Evolutionary conservation across 768 basidiomycete species (phyloP).

Genomic region (Epithele typhae): DNA sequence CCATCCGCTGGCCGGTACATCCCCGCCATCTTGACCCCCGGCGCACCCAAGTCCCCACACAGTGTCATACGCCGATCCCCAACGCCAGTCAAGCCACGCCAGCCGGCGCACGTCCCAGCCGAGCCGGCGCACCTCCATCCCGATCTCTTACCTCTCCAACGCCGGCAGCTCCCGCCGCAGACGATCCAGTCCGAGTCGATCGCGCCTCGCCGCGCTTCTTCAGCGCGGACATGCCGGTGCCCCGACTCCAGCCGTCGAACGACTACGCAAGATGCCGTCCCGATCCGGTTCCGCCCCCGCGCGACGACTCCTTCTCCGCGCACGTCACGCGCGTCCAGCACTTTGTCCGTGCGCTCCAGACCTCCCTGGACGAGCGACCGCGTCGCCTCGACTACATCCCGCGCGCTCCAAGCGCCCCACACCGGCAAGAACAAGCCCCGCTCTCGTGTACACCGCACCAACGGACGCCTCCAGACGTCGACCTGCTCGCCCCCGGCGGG

Average conservation of each 20-base stretch:
- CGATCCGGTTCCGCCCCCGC: constrained; percentile 12
- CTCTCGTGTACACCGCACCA: constrained; percentile 25
- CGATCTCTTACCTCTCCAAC: not conserved
- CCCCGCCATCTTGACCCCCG: constrained; percentile 8
- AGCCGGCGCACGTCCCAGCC: not conserved
- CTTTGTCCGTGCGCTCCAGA: constrained; percentile 30
- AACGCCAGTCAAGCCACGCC: not conserved
- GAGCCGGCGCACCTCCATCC: not conserved
- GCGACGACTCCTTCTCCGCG: constrained; percentile 26
- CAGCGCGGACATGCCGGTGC: constrained; percentile 14
- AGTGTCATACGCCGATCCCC: not conserved
- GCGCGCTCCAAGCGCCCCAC: constrained; percentile 23
- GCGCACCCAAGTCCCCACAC: not conserved
- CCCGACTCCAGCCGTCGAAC: constrained; percentile 25
- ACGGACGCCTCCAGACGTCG: constrained; percentile 18
- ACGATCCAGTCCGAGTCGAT: not conserved
- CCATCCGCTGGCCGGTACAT: constrained; percentile 17
- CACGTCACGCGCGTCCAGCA: constrained; percentile 26
- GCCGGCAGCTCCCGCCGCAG: not conserved
- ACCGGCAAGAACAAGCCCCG: constrained; percentile 11
- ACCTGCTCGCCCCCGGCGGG: constrained; percentile 20
- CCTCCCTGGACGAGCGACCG: constrained; percentile 35
- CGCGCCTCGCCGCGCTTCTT: constrained; percentile 1
- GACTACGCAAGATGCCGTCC: constrained; percentile 35
- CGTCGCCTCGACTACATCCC: constrained; percentile 32